Percentiles rank a stretch among this genome's conserved stretches.
Evolutionary conservation across 257 asterid genomes (phyloP).

Genomic region (Solanum tacnaense): DNA sequence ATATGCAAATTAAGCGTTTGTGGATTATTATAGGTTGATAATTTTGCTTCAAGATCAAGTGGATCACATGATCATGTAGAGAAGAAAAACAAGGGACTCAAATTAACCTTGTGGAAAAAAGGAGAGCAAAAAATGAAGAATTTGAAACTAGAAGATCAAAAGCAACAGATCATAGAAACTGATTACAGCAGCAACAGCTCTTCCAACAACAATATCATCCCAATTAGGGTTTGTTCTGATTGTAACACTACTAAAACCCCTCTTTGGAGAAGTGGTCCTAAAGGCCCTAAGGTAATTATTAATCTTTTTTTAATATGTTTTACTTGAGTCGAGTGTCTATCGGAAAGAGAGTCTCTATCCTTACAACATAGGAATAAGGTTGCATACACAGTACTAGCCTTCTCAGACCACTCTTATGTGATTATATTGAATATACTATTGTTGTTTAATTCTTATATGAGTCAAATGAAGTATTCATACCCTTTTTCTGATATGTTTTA

Average conservation of each 20-base stretch:
- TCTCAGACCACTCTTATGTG: rapidly evolving
- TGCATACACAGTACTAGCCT: neutral
- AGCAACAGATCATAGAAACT: slow-evolving; percentile 20
- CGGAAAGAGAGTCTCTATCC: neutral
- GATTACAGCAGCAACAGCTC: slow-evolving; percentile 51
- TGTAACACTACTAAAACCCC: slow-evolving; percentile 96
- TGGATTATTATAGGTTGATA: slow-evolving; percentile 1
- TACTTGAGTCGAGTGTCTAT: neutral
- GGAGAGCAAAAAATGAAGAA: slow-evolving; percentile 40
- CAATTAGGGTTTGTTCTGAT: slow-evolving; percentile 94
- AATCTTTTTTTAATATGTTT: neutral
- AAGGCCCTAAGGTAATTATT: slow-evolving; percentile 79
- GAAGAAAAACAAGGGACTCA: slow-evolving; percentile 27
- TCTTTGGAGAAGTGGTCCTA: slow-evolving; percentile 98
- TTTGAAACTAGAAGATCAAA: slow-evolving; percentile 19
- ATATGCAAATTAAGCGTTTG: neutral
- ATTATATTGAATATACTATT: neutral
- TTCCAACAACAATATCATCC: slow-evolving; percentile 35
- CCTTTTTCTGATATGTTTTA: too few relatives aligned
- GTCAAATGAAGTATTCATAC: neutral
- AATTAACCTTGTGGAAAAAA: slow-evolving; percentile 38
- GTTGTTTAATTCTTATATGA: neutral
- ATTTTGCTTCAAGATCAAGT: slow-evolving; percentile 4
- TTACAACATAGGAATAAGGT: neutral
- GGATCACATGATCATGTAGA: slow-evolving; percentile 32